Evolutionary conservation across 2,329 filamentous ascomycete genomes (phyloP), one percentile per base, ranked within the genome.

Genomic region (Pseudohalonectria lignicola): DNA sequence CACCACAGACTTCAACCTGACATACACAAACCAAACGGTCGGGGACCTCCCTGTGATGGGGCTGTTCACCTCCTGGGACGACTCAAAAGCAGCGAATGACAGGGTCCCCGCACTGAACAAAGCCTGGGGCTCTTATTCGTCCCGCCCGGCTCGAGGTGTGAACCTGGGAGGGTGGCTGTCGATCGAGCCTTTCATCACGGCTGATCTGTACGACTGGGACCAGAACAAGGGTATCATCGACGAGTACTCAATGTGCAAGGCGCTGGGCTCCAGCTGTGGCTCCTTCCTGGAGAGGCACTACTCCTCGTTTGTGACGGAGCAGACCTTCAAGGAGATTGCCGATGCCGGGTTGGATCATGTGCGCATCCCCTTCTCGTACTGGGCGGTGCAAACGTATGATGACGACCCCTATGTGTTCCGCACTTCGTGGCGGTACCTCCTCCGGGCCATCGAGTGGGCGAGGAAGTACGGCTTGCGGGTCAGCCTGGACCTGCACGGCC

Each of bases 141-240:
- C 74, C 17, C 78, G 70, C 39, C 87, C 88, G 2, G 86, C 93
- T 18, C 77, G 90, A 6, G 92, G 92, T 1, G 86, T 96, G 26
- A 96, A 94, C 50, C 56, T 96, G 1, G 92, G 92, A 36, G 92
- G 92, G 11, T 98, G 92, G 92, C 73, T 98, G 2, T 84, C 82
- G 3, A 64, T 98, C 11, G 92, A 98, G 53, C 92, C 92, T 0
- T 95, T 94, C 56, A 96, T 98, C 54, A 90, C 86, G 4, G 92
- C 92, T 0, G 95, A 88, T 1, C 71, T 94, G 19, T 98, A 98
- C 62, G 63, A 76, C 43, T 72, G 71, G 44, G 86, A 82, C 53
- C 63, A 67, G 5, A 54, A 57, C 13, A 47, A 79, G 64, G 64
- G 76, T 5, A 75, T 96, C 31, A 71, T 96, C 15, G 92, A 98